Percentiles rank a stretch among this genome's conserved stretches.
Evolutionary conservation across 2,329 filamentous ascomycete species (phyloP).

Genomic region (Monosporascus sp.): DNA sequence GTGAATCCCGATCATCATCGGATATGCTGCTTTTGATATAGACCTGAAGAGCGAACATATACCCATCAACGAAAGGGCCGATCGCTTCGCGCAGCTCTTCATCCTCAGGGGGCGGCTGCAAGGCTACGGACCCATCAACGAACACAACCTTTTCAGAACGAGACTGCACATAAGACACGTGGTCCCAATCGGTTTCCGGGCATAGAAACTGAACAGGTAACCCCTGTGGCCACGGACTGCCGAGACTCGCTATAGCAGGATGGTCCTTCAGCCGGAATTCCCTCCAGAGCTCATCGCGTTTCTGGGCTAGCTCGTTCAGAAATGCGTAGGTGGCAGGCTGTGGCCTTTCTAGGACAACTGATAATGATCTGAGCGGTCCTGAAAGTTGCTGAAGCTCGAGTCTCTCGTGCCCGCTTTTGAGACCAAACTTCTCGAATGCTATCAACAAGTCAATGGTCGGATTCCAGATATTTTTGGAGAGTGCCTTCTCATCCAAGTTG

Average conservation of each 20-base stretch:
- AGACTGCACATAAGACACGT: constrained; percentile 15
- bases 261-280: constrained; percentile 2
- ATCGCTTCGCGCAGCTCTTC: constrained; percentile 9
- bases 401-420: constrained; percentile 5
- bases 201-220: constrained; percentile 9
- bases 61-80: constrained; percentile 14
- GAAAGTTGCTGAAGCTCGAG: neutral
- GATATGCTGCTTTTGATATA: constrained; percentile 7
- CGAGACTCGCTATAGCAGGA: constrained; percentile 3
- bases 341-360: too few species aligned
- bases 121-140: constrained; percentile 1
- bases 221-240: constrained; percentile 12
- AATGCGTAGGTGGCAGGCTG: constrained; percentile 3
- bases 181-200: neutral
- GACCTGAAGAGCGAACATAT: constrained; percentile 12
- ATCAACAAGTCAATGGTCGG: constrained; percentile 24
- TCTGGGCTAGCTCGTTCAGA: constrained; percentile 13
- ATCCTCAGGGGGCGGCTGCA: constrained; percentile 8
- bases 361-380: neutral
- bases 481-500: too few species aligned
- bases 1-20: constrained; percentile 4
- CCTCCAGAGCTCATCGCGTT: constrained; percentile 14
- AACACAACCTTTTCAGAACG: constrained; percentile 15
- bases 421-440: constrained; percentile 13
- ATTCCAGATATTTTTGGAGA: constrained; percentile 20